These are phyloP conservation scores for Globisporangium nunn DNA, from an alignment of 352 stramenopile species.

Conservation along the genomic window DNA sequence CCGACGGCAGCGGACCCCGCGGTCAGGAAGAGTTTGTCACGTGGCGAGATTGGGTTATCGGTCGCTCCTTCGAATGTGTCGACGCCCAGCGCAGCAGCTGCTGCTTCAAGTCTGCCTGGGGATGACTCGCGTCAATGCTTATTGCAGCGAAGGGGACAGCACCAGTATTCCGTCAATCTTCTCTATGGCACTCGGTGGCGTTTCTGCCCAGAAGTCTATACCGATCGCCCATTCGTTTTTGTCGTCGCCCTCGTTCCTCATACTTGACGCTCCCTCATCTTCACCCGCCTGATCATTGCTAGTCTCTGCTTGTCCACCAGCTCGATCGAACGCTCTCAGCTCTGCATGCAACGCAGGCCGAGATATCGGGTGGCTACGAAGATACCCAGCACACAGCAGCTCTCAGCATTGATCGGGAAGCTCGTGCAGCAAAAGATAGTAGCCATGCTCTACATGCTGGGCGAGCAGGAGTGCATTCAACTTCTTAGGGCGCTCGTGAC, in stretches of 20 bases:
- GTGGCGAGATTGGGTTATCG: too few relatives aligned
- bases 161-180: neutral
- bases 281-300: neutral
- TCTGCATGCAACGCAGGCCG: slow-evolving; percentile 53
- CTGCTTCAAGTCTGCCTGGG: too few relatives aligned
- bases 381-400: slow-evolving; percentile 65
- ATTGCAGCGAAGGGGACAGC: too few relatives aligned
- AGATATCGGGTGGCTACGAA: slow-evolving; percentile 57
- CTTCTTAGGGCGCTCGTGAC: slow-evolving; percentile 61
- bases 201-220: too few relatives aligned
- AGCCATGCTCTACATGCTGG: slow-evolving; percentile 63
- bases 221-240: neutral
- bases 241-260: too few relatives aligned
- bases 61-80: too few relatives aligned
- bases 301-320: neutral
- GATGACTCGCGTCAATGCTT: too few relatives aligned
- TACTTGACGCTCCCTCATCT: neutral
- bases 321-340: neutral
- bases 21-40: too few relatives aligned
- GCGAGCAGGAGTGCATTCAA: slow-evolving; percentile 67
- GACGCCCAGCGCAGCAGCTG: too few relatives aligned
- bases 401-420: slow-evolving; percentile 54
- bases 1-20: too few relatives aligned
- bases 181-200: neutral
- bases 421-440: slow-evolving; percentile 80